These are phyloP conservation scores for Nakaseomyces kungkrabaensis DNA, from an alignment of 1,139 yeast genomes.

Conservation along the genomic window DNA sequence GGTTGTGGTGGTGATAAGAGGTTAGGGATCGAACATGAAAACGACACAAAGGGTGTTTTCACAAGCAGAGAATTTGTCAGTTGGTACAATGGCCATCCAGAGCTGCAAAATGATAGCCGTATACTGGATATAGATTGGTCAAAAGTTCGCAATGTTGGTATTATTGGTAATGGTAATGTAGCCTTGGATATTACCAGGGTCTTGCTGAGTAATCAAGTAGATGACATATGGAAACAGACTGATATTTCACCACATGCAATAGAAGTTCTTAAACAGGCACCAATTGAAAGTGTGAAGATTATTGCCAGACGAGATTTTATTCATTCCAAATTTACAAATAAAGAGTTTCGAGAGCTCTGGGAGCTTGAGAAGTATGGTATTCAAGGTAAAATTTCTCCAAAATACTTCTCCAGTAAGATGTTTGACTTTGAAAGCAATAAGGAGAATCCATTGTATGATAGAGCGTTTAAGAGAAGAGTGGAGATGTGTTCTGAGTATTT, in stretches of 20 bases:
- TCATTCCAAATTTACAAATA: constrained; percentile 84
- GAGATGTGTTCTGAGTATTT: constrained; percentile 51
- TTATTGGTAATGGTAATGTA: constrained; percentile 97
- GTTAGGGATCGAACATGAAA: constrained; percentile 52
- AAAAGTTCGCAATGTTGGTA: constrained; percentile 54
- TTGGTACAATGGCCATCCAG: constrained; percentile 93
- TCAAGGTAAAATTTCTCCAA: constrained; percentile 45
- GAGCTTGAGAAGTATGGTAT: constrained; percentile 48
- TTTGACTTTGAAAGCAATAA: constrained; percentile 30
- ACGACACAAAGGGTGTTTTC: constrained; percentile 51
- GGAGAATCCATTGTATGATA: constrained; percentile 32
- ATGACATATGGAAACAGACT: constrained; percentile 50
- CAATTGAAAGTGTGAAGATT: constrained; percentile 54
- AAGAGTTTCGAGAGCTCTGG: constrained; percentile 79
- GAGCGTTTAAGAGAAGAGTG: constrained; percentile 63
- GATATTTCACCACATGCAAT: constrained; percentile 66
- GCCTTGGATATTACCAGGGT: constrained; percentile 86
- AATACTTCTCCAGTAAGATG: constrained; percentile 35
- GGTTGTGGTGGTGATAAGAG: constrained; percentile 65
- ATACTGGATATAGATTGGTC: constrained; percentile 38
- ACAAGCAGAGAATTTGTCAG: constrained; percentile 84
- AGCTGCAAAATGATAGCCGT: constrained; percentile 19
- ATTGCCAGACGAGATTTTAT: constrained; percentile 79
- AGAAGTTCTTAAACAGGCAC: constrained; percentile 39
- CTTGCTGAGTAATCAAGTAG: constrained; percentile 46